These are phyloP conservation scores for Suillus brevipes DNA, from an alignment of 768 basidiomycete species.

Conservation along the genomic window DNA sequence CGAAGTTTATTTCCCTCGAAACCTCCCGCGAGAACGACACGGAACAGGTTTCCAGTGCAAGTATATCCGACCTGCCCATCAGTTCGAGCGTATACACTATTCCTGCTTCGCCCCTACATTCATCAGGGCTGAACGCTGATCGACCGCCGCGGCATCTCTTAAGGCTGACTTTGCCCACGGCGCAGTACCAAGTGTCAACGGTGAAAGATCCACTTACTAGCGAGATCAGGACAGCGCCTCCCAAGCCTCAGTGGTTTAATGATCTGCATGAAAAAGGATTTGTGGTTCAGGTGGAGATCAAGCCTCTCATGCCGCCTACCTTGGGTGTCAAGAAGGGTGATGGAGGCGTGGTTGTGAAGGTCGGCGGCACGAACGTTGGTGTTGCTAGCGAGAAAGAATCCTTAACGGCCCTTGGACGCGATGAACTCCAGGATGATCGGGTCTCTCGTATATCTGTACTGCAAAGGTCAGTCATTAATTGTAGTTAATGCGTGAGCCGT, in stretches of 20 bases:
- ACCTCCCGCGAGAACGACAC: constrained; percentile 18
- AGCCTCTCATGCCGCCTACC: constrained; percentile 41
- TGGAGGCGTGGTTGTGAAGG: constrained; percentile 20
- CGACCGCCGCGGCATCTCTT: constrained; percentile 69
- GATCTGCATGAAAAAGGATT: constrained; percentile 62
- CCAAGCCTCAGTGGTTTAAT: constrained; percentile 72
- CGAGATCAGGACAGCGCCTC: constrained; percentile 55
- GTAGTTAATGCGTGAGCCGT: background rate
- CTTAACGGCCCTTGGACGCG: constrained; percentile 66
- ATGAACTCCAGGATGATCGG: constrained; percentile 75
- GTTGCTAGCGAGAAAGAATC: constrained; percentile 78
- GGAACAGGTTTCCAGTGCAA: constrained; percentile 3
- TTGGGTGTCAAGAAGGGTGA: constrained; percentile 13
- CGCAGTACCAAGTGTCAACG: constrained; percentile 73
- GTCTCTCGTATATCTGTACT: constrained; percentile 65
- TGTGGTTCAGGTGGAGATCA: constrained; percentile 56
- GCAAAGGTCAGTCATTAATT: constrained; percentile 43
- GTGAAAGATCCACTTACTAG: constrained; percentile 82
- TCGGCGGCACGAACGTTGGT: constrained; percentile 39
- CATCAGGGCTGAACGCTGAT: constrained; percentile 59
- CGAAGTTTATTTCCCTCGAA: constrained; percentile 37
- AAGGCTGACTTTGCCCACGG: constrained; percentile 77
- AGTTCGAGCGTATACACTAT: constrained; percentile 67
- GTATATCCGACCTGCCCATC: constrained; percentile 46
- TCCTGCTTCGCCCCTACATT: constrained; percentile 80